Base-by-base conservation (phyloP, 257 asterid species). In the Jasminum sambac region DNA sequence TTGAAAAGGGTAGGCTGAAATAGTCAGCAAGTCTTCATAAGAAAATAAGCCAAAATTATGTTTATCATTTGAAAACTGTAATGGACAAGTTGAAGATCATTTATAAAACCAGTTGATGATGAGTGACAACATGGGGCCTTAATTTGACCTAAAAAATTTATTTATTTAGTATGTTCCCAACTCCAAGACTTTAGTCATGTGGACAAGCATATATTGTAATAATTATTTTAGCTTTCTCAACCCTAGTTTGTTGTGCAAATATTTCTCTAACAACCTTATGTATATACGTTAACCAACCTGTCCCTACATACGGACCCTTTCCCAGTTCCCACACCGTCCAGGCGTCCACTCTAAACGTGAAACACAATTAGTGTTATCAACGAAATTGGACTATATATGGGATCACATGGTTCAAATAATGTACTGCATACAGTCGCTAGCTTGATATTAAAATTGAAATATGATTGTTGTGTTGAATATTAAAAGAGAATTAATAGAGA, bases 81-180 rank as follows among this genome's bases (percentile, higher is more conserved):
- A 74, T 57, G 62, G 60, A 34, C 80, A 74, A 74, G 82, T 77
- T 77, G 74, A 73, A 57, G 50, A 48, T 64, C 72, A 72, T 48
- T 63, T 67, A 68, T 68, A 34, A 25, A 42, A n/a, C 76, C 44
- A 73, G 70, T 73, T 68, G 78, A 73, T 55, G 52, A 68, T 34
- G 46, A 73, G 37, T 6, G 43, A 52, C 66, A 46, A 23, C 8
- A n/a, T 37, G 73, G 66, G 46, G 50, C 63, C 55, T 19, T 8
- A 17, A 2, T 60, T 41, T 52, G 59, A 30, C 38, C 55, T 14
- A 59, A 37, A 24, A 14, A 46, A 2, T 60, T 42, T 41, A 23
- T 16, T 14, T 23, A 41, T 26, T 38, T 52, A 4, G 60, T 50
- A 50, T 17, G 1, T 41, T 43, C 12, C 68, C 74, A 61, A 48